Base-by-base conservation (phyloP, 441 rosid genomes). In the Pelargonium cotyledonis region DNA sequence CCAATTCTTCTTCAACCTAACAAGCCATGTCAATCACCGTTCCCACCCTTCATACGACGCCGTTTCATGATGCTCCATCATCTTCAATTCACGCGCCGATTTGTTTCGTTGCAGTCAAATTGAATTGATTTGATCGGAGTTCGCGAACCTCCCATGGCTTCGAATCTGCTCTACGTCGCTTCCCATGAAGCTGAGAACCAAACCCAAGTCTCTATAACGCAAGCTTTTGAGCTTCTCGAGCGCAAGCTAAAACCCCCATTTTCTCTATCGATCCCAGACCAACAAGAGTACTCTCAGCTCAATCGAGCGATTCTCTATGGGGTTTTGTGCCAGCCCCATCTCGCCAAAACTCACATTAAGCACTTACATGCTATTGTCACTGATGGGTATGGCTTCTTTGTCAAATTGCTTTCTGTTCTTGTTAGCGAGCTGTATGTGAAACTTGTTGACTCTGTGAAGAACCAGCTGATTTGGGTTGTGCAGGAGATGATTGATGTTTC, bases 331-430 rank as follows among this genome's bases (percentile, higher is more conserved):
- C 81, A 89, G 62, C 72, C 88, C 58, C 77, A 21, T 64, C 68
- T 68, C 40, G 79, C 83, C 62, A 81, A 77, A 72, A 78, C 68
- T 68, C 92, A 87, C 61, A 73, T 84, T 53, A 91, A 87, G 82
- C 80, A 86, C 70, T 62, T 89, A 14, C 96, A 91, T 66, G 91
- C 89, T 69, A 69, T 81, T 41, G 94, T 94, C 68, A 71, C 83
- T 65, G 97, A 89, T 72, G 96, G 96, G 68, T 94, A 89, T 74
- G 78, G 78, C 9, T 72, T 82, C 21, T 89, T 89, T 82, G 75
- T 81, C 31, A 74, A 75, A 76, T 78, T 89, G 57, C 77, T 83
- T 31, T 71, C 70, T 53, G 78, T 77, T 26, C 14, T 86, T 58
- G 85, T 82, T 18, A 43, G 76, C 74, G 95, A 89, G 58, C 70